A percentile compares a stretch with the other conserved stretches of the same genome.
phyloP scores from a whole-genome alignment of 176 grass and related monocot genomes.

The Oryza australiensis region DNA sequence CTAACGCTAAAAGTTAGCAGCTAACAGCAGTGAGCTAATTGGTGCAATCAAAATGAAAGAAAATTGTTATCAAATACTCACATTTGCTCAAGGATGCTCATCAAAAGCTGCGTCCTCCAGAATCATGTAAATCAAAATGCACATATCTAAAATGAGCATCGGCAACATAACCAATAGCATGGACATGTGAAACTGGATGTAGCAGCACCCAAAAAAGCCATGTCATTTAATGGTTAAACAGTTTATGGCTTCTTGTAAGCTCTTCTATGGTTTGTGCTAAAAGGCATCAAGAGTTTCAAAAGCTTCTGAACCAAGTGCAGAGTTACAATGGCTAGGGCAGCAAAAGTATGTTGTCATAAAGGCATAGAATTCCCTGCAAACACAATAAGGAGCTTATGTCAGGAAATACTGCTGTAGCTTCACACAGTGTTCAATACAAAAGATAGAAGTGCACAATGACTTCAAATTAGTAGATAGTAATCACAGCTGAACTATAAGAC shows the following conservation, averaged over 20 bases:
- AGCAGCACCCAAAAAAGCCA: constrained; percentile 6
- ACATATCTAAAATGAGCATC: not conserved
- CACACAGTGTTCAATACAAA: not conserved
- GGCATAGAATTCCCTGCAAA: constrained; percentile 34
- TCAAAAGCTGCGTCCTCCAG: not conserved
- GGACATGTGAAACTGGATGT: not conserved
- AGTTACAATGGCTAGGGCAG: not conserved
- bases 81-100: not conserved
- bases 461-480: too few species aligned
- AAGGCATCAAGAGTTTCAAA: not conserved
- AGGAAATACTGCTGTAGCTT: not conserved
- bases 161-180: not conserved
- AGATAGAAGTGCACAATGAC: too few species aligned
- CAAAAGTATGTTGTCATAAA: constrained; percentile 28
- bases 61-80: not conserved
- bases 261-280: not conserved
- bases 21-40: not conserved
- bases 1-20: too few species aligned
- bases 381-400: not conserved
- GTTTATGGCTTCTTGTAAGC: constrained; percentile 12
- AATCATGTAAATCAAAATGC: not conserved
- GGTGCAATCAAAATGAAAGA: not conserved
- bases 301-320: constrained; percentile 3
- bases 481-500: too few species aligned
- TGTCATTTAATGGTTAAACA: not conserved